Conservation (phyloP, 495 filamentous ascomycete species). For the Articulospora tetracladia region DNA sequence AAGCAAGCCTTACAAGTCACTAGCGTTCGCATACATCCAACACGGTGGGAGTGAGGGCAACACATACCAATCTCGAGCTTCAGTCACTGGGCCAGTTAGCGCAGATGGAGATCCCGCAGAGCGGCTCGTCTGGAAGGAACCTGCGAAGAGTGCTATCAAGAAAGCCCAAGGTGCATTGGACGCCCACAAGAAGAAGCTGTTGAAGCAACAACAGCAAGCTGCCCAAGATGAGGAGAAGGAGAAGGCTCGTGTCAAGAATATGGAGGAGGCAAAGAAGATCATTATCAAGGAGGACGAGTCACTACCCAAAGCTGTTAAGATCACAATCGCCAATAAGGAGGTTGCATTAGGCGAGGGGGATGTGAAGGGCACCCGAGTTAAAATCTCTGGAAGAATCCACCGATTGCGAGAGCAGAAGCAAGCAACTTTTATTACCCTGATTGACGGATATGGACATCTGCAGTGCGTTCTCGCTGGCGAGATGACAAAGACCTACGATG, state of each 20-base stretch:
- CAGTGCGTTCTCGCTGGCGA: conserved; percentile 85
- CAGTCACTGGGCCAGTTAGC: conserved; percentile 58
- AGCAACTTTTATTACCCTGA: conserved; percentile 79
- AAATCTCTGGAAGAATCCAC: conserved; percentile 83
- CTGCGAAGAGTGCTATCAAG: conserved; percentile 78
- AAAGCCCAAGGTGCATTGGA: conserved; percentile 72
- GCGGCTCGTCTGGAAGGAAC: conserved; percentile 69
- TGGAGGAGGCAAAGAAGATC: conserved; percentile 85
- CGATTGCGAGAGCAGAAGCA: conserved; percentile 81
- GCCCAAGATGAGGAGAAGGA: conserved; percentile 70
- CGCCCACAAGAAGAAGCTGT: conserved; percentile 71
- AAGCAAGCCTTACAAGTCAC: conserved; percentile 72
- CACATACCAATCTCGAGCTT: conserved; percentile 66
- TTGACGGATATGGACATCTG: conserved; percentile 85
- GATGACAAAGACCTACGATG: conserved; percentile 89
- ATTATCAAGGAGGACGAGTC: conserved; percentile 73
- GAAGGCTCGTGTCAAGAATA: conserved; percentile 53
- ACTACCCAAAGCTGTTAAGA: conserved; percentile 73
- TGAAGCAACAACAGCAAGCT: conserved; percentile 63
- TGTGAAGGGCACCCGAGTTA: conserved; percentile 70
- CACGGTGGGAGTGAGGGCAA: conserved; percentile 54
- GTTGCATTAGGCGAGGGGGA: conserved; percentile 62
- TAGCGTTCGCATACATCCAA: conserved; percentile 73
- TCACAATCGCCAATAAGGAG: conserved; percentile 66
- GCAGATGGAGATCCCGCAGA: conserved; percentile 53